phyloP scores from a whole-genome alignment of 345 rosid species.

The Hibiscus trionum region DNA sequence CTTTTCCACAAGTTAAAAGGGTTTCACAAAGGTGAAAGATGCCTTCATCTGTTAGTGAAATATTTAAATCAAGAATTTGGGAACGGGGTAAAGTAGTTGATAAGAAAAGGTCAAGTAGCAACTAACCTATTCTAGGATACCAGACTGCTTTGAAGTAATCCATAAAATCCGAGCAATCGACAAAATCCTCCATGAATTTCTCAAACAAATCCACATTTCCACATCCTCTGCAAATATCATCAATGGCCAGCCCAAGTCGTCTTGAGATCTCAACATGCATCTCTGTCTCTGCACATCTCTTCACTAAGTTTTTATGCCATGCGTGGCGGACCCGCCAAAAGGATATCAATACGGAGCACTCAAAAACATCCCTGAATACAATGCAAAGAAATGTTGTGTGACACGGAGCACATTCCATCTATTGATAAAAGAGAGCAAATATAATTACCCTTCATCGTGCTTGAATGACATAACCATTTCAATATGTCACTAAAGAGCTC shows the following conservation, averaged over 20 bases:
- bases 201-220: conserved; percentile 46
- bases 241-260: conserved; percentile 53
- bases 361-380: conserved; percentile 82
- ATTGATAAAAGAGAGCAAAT: conserved; percentile 1
- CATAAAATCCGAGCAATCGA: conserved; percentile 47
- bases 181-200: conserved; percentile 53
- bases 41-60: background rate
- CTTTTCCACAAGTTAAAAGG: background rate
- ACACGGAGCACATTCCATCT: conserved; percentile 3
- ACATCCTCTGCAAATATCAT: conserved; percentile 55
- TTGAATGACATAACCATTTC: background rate
- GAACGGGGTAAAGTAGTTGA: background rate
- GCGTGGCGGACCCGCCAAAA: conserved; percentile 83
- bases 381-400: conserved; percentile 9
- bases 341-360: conserved; percentile 71
- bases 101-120: background rate
- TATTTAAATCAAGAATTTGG: background rate
- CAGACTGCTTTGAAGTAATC: conserved; percentile 86
- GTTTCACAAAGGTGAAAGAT: background rate
- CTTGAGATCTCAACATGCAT: conserved; percentile 49
- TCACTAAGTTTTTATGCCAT: conserved; percentile 85
- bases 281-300: conserved; percentile 61
- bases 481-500: background rate
- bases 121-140: conserved; percentile 73
- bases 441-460: background rate